phyloP scores from a whole-genome alignment of 176 grass and related monocot genomes.

The Chrysopogon serrulatus region DNA sequence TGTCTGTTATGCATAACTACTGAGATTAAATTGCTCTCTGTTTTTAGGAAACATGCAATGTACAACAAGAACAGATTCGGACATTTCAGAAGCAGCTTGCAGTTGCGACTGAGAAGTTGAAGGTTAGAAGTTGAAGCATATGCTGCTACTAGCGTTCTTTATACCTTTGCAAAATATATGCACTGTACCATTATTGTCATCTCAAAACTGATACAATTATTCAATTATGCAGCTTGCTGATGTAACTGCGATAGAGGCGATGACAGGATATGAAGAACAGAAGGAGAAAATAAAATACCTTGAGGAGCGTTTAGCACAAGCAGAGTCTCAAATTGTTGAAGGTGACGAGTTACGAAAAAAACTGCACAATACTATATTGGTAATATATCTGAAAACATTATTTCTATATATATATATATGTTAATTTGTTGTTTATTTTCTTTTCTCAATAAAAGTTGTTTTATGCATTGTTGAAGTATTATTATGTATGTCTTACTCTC shows the following conservation, averaged over 20 bases:
- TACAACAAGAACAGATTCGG: too few species aligned
- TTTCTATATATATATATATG: neutral
- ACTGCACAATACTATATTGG: slow-evolving; percentile 95
- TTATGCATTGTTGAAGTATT: neutral
- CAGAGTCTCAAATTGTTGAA: slow-evolving; percentile 82
- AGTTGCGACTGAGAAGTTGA: slow-evolving; percentile 54
- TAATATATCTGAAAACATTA: slow-evolving; percentile 1
- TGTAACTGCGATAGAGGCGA: slow-evolving; percentile 55
- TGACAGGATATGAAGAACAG: slow-evolving; percentile 66
- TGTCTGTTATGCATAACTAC: neutral
- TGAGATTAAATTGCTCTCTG: neutral
- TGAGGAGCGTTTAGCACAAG: slow-evolving; percentile 58
- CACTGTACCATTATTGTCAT: neutral
- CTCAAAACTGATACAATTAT: neutral
- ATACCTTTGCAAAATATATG: neutral
- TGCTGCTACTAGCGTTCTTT: neutral
- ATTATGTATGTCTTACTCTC: neutral
- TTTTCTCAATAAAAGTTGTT: neutral
- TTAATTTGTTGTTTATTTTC: neutral
- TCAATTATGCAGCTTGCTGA: slow-evolving; percentile 64
- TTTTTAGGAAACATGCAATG: too few species aligned
- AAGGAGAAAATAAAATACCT: slow-evolving; percentile 68
- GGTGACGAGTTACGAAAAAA: slow-evolving; percentile 82
- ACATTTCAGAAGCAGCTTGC: neutral
- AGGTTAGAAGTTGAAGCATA: slow-evolving; percentile 38